Evolutionary conservation across 345 rosid species (phyloP), one percentile per base, ranked within the genome.

Genomic region (Sisymbrium altissimum): DNA sequence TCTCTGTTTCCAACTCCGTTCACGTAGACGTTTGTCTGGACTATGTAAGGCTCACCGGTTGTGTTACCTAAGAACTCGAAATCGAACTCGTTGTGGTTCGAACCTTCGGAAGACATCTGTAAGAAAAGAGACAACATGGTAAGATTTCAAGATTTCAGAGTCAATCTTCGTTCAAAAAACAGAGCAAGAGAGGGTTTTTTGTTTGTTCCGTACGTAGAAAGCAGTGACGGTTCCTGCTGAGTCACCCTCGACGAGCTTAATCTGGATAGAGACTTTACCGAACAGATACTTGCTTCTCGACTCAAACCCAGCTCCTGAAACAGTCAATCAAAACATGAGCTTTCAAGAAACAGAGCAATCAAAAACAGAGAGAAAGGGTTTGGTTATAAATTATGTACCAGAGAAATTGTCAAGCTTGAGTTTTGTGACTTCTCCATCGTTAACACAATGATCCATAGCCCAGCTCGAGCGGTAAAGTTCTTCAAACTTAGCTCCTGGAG

Each of bases 171-270:
- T 35, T 0, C 0, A 25, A 39, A 7, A 55, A 65, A 78, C 74
- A 43, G 68, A 72, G 45, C 13, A 41, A 38, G 0, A 66, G 53
- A 40, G 15, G 0, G n/a, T n/a, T n/a, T n/a, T n/a, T n/a, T 29
- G n/a, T 1, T 14, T 25, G 45, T 27, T 46, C 68, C 98, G 76
- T 78, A 95, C 99, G 66, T 95, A 96, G 86, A 83, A 90, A 66
- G 99, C 99, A 75, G 99, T 92, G 14, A 96, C 99, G 29, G 99
- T 96, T 65, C 99, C 99, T 5, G 99, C 99, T 56, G 99, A 96
- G 73, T 96, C 99, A 30, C 98, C 99, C 61, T 87, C 98, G 0
- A 96, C 99, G 29, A 96, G 97, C 84, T 96, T 96, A 62, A 96
- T 92, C 87, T 96, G 94, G 3, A 84, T 64, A 32, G 90, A 80